A percentile compares a stretch with the other conserved stretches of the same genome.
These are phyloP conservation scores for Canavalia ensiformis DNA, from an alignment of 306 rosid genomes.

Conservation along the genomic window DNA sequence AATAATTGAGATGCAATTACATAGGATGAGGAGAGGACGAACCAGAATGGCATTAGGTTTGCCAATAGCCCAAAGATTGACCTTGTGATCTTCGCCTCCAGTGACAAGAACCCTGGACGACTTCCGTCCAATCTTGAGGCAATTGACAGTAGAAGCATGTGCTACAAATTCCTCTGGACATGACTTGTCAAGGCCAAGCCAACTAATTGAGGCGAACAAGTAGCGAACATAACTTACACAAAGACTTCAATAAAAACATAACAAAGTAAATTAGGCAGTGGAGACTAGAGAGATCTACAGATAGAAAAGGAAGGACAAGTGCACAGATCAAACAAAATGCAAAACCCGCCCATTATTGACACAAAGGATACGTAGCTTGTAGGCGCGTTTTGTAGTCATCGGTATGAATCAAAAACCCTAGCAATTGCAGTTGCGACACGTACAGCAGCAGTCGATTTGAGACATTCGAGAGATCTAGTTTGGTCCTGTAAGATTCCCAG, in stretches of 20 bases:
- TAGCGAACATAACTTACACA: slow-evolving; percentile 27
- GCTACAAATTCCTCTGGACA: slow-evolving; percentile 97
- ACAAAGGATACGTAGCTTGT: slow-evolving; percentile 97
- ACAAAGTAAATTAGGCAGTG: slow-evolving; percentile 1
- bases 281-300: slow-evolving; percentile 39
- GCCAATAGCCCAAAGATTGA: slow-evolving; percentile 99
- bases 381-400: slow-evolving; percentile 99
- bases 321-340: slow-evolving; percentile 47
- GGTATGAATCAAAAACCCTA: slow-evolving; percentile 62
- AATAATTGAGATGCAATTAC: background rate
- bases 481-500: slow-evolving; percentile 41
- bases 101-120: slow-evolving; percentile 96
- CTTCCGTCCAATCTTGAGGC: slow-evolving; percentile 97
- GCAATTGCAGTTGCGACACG: slow-evolving; percentile 34
- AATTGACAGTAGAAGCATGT: slow-evolving; percentile 92
- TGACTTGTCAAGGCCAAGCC: slow-evolving; percentile 68
- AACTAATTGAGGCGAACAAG: slow-evolving; percentile 38
- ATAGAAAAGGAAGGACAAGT: background rate
- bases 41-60: slow-evolving; percentile 98
- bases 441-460: slow-evolving; percentile 36
- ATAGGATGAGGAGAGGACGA: slow-evolving; percentile 42
- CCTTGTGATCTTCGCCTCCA: slow-evolving; percentile 99
- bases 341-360: slow-evolving; percentile 4
- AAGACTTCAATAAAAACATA: background rate
- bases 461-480: slow-evolving; percentile 56